Base-by-base conservation (phyloP, 139 green algal genomes). In the Tetradesmus obliquus region DNA sequence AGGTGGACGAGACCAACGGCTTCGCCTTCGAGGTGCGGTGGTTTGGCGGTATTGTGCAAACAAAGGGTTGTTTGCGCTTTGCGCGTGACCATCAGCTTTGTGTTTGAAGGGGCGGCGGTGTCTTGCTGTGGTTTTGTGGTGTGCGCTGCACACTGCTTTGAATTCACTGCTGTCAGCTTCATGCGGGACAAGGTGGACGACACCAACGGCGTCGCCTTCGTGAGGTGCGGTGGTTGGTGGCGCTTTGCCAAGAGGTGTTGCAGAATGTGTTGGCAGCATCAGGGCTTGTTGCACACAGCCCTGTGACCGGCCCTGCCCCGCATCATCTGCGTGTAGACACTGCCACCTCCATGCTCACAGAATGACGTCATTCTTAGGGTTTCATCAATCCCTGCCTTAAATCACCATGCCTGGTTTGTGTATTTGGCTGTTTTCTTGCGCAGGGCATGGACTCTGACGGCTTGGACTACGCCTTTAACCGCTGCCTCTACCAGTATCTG, bases 381-480 rank as follows among this genome's bases (percentile, higher is more conserved):
- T 45, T 45, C 32, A 45, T 45, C 32, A 45, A 45, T 45, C 32
- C 32, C 32, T 45, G 32, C 0, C 32, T 45, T 45, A 45, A 45
- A 45, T 45, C 32, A 45, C 32, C 32, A 45, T 45, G 32, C 32
- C 32, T 45, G 32, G 32, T 45, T 45, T 45, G 32, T 45, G 32
- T 45, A 45, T 45, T 45, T 45, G 32, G 32, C 32, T 9, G 57
- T 66, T 9, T 8, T 66, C 57, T 8, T 66, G 57, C 60, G 15
- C 96, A 98, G 94, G 98, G 98, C 79, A 96, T 96, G 0, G 97
- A 99, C 90, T 85, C 80, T 0, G 93, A 86, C 24, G 97, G 94
- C 17, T 89, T 99, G 53, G 98, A 99, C 93, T 99, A 98, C 89
- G 98, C 96, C 0, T 85, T 99, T 10, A 98, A 99, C 94, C 95